Evolutionary conservation across 441 rosid genomes (phyloP).

Genomic region (Aleurites moluccanus): DNA sequence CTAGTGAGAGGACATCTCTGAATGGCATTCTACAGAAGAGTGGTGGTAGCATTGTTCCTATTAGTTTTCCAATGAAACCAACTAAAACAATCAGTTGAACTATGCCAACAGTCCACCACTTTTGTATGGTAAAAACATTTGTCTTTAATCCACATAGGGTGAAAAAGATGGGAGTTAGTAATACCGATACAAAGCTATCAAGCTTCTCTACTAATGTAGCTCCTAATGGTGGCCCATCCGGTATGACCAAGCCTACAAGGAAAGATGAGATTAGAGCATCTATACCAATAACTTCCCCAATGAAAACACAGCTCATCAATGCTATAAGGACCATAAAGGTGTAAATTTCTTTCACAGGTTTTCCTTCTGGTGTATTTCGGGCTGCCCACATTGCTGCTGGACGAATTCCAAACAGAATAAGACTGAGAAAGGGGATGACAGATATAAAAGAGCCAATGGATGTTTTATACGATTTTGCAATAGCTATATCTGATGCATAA

Average conservation of each 20-base stretch:
- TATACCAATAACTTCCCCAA: slow-evolving; percentile 33
- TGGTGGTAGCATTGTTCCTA: slow-evolving; percentile 34
- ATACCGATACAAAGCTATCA: slow-evolving; percentile 33
- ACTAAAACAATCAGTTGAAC: slow-evolving; percentile 20
- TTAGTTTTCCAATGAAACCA: slow-evolving; percentile 29
- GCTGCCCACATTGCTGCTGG: slow-evolving; percentile 36
- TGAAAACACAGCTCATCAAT: slow-evolving; percentile 30
- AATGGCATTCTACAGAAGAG: slow-evolving; percentile 35
- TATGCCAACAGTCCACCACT: slow-evolving; percentile 23
- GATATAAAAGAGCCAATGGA: slow-evolving; percentile 27
- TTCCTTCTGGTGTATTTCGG: slow-evolving; percentile 37
- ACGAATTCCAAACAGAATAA: slow-evolving; percentile 33
- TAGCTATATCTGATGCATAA: slow-evolving; percentile 22
- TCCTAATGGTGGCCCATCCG: slow-evolving; percentile 47
- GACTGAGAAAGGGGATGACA: slow-evolving; percentile 2
- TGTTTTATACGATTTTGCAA: slow-evolving; percentile 24
- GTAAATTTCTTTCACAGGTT: slow-evolving; percentile 40
- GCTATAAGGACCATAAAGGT: slow-evolving; percentile 24
- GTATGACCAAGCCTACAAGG: slow-evolving; percentile 37
- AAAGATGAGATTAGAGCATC: slow-evolving; percentile 28
- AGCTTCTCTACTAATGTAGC: slow-evolving; percentile 42
- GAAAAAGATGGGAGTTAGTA: slow-evolving; percentile 41
- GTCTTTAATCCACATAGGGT: slow-evolving; percentile 33
- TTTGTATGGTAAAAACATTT: slow-evolving; percentile 31
- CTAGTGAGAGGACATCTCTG: slow-evolving; percentile 40